A percentile compares a stretch with the other conserved stretches of the same genome.
Evolutionary conservation across 192 early-diverging fungal genomes (phyloP).

Genomic region (Phlyctochytrium bullatum): DNA sequence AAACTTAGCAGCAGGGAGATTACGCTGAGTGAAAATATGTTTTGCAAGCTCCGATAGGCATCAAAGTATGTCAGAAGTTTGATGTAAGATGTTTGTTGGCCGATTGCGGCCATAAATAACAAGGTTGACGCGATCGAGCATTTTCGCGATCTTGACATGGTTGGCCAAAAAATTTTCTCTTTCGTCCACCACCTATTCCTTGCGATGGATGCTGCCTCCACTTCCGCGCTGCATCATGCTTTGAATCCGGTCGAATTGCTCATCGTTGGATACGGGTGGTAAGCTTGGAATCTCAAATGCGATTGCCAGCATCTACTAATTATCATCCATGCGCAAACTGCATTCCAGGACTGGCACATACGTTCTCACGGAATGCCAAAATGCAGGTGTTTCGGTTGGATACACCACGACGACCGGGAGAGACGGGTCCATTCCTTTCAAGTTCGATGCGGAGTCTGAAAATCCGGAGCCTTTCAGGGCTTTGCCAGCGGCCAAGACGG

Average conservation of each 20-base stretch:
- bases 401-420: constrained; percentile 50
- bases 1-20: too few relatives aligned
- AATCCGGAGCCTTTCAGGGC: constrained; percentile 30
- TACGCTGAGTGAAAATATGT: too few relatives aligned
- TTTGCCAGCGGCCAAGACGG: constrained; percentile 47
- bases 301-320: neutral
- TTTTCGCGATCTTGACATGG: neutral
- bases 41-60: too few relatives aligned
- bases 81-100: neutral
- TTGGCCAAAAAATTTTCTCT: neutral
- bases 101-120: neutral
- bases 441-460: constrained; percentile 32
- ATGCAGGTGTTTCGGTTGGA: constrained; percentile 6
- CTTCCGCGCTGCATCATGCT: too few relatives aligned
- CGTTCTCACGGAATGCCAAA: constrained; percentile 14
- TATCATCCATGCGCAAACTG: too few relatives aligned
- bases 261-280: neutral
- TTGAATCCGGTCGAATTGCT: neutral
- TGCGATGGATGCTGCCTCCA: too few relatives aligned
- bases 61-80: too few relatives aligned
- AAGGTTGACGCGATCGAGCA: neutral
- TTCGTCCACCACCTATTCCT: neutral
- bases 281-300: neutral
- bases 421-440: constrained; percentile 50
- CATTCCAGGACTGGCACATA: constrained; percentile 33